These are phyloP conservation scores for Vitis labrusca DNA, from an alignment of 164 flowering plant genomes.

Conservation along the genomic window DNA sequence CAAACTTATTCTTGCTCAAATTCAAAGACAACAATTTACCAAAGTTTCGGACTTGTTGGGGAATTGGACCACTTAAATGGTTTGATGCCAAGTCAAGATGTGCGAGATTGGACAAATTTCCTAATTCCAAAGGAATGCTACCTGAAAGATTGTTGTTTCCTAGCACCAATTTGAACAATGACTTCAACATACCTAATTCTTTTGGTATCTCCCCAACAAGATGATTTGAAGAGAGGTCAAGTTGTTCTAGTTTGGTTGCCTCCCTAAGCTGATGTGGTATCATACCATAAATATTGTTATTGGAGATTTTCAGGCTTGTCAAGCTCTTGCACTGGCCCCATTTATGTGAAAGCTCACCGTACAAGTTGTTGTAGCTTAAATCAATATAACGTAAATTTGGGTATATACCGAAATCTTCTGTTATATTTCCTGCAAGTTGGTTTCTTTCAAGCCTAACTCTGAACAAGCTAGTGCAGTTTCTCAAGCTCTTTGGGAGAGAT, in stretches of 20 bases:
- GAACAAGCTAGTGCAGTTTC: not conserved
- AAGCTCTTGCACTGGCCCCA: not conserved
- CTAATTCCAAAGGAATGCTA: too few relatives aligned
- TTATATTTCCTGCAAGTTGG: not conserved
- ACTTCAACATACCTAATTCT: not conserved
- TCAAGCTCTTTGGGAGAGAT: not conserved
- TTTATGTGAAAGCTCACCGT: not conserved
- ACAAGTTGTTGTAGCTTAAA: not conserved
- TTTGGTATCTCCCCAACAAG: not conserved
- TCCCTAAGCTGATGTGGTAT: not conserved
- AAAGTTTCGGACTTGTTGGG: too few relatives aligned
- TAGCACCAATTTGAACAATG: not conserved
- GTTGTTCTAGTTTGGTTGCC: not conserved
- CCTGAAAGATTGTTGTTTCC: not conserved
- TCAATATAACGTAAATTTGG: not conserved
- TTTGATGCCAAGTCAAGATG: too few relatives aligned
- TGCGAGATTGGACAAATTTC: too few relatives aligned
- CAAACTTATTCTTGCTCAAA: not conserved
- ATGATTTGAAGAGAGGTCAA: not conserved
- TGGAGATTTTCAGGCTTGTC: not conserved
- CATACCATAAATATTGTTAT: not conserved
- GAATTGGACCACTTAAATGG: too few relatives aligned
- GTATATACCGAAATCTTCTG: not conserved
- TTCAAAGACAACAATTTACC: too few relatives aligned
- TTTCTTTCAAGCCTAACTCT: slow-evolving; percentile 5